These are phyloP conservation scores for Carex littledalei DNA, from an alignment of 176 grass and related monocot genomes.

Conservation along the genomic window DNA sequence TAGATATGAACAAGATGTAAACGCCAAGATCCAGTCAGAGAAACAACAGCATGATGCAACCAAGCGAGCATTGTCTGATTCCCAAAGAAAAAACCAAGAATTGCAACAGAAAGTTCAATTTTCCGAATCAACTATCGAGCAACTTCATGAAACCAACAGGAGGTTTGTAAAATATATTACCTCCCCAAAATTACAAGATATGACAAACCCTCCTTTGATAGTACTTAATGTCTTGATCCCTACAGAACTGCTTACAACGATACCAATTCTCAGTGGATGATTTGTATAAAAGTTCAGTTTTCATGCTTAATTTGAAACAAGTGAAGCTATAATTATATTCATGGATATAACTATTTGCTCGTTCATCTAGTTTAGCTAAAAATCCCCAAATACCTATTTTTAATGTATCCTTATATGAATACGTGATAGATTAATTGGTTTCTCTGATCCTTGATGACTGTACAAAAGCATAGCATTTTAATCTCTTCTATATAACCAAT, in stretches of 20 bases:
- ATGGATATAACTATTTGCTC: background rate
- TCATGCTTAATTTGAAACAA: background rate
- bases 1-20: constrained; percentile 59
- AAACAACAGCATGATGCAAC: constrained; percentile 44
- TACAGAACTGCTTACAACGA: background rate
- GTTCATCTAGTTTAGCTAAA: background rate
- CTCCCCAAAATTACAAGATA: background rate
- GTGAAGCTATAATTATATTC: background rate
- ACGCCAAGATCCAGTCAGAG: constrained; percentile 42
- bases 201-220: background rate
- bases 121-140: constrained; percentile 34
- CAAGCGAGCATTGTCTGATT: constrained; percentile 43
- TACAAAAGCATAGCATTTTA: background rate
- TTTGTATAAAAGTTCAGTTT: background rate
- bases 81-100: constrained; percentile 38
- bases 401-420: constrained; percentile 5
- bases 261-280: background rate
- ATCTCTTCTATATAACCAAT: background rate
- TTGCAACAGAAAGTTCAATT: constrained; percentile 43
- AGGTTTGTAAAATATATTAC: constrained; percentile 37
- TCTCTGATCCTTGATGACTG: background rate
- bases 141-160: constrained; percentile 36
- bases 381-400: background rate
- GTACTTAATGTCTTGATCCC: background rate
- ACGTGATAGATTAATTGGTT: constrained; percentile 12